phyloP scores from a whole-genome alignment of 768 basidiomycete species.

The Lactarius psammicola region DNA sequence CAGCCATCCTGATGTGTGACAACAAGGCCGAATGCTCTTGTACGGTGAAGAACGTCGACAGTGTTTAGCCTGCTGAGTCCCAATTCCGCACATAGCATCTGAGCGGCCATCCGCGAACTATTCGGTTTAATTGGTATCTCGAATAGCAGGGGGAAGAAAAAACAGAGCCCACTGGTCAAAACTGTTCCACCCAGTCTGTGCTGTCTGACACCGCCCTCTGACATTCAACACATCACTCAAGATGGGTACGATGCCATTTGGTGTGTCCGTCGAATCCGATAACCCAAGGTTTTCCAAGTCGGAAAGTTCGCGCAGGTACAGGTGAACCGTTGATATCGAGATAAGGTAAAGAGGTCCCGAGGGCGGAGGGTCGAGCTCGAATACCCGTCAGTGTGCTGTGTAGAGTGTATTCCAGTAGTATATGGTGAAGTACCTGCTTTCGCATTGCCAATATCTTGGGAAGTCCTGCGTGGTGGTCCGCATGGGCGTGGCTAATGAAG shows the following conservation, averaged over 20 bases:
- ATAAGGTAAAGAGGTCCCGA: conserved; percentile 69
- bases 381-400: conserved; percentile 7
- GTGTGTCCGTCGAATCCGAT: conserved; percentile 40
- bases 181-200: conserved; percentile 8
- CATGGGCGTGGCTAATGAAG: conserved; percentile 89
- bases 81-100: conserved; percentile 25
- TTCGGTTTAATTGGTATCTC: not conserved
- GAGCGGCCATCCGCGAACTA: conserved; percentile 24
- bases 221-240: conserved; percentile 32
- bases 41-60: conserved; percentile 27
- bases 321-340: conserved; percentile 50
- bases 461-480: conserved; percentile 88
- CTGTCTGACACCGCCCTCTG: not conserved
- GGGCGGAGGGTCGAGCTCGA: conserved; percentile 63
- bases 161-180: conserved; percentile 10
- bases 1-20: conserved; percentile 26
- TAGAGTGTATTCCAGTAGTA: not conserved
- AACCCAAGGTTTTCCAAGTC: conserved; percentile 74
- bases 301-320: conserved; percentile 70
- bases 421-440: conserved; percentile 48
- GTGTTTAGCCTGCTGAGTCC: conserved; percentile 22
- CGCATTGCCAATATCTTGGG: conserved; percentile 71
- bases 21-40: conserved; percentile 26
- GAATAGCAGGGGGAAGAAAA: not conserved
- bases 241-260: conserved; percentile 50